Conservation (phyloP, 139 green algal genomes). For the Coelastrella sp. region DNA sequence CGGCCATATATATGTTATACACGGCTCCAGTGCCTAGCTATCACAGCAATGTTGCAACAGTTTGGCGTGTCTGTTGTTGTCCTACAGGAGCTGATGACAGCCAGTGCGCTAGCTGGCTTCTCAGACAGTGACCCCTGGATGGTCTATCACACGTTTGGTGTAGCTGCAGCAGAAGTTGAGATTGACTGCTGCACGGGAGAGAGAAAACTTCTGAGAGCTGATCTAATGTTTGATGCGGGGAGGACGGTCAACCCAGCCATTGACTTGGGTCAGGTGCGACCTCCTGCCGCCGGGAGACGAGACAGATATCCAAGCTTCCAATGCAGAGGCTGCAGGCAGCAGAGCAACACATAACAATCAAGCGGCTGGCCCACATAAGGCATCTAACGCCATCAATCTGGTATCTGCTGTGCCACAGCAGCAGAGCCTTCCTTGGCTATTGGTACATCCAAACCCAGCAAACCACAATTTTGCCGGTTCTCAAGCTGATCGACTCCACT, state of each 20-base stretch:
- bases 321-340: neutral
- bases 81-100: slow-evolving; percentile 15
- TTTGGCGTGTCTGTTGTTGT: neutral
- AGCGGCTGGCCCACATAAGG: too few relatives aligned
- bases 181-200: slow-evolving; percentile 30
- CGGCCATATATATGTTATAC: too few relatives aligned
- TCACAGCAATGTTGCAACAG: neutral
- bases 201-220: slow-evolving; percentile 15
- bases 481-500: too few relatives aligned
- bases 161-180: slow-evolving; percentile 36
- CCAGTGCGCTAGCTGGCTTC: neutral
- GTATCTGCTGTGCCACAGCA: too few relatives aligned
- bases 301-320: neutral
- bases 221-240: slow-evolving; percentile 30
- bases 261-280: slow-evolving; percentile 40
- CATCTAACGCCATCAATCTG: too few relatives aligned
- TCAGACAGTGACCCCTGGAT: neutral
- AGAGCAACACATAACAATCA: neutral
- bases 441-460: too few relatives aligned
- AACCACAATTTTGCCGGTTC: too few relatives aligned
- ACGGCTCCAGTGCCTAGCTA: too few relatives aligned
- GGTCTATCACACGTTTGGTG: slow-evolving; percentile 41
- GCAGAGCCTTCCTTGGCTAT: too few relatives aligned
- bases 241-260: slow-evolving; percentile 36
- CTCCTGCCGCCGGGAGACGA: too few relatives aligned